Evolutionary conservation across 495 filamentous ascomycete genomes (phyloP), one percentile per base, ranked within the genome.

Genomic region (Aspergillus steynii): DNA sequence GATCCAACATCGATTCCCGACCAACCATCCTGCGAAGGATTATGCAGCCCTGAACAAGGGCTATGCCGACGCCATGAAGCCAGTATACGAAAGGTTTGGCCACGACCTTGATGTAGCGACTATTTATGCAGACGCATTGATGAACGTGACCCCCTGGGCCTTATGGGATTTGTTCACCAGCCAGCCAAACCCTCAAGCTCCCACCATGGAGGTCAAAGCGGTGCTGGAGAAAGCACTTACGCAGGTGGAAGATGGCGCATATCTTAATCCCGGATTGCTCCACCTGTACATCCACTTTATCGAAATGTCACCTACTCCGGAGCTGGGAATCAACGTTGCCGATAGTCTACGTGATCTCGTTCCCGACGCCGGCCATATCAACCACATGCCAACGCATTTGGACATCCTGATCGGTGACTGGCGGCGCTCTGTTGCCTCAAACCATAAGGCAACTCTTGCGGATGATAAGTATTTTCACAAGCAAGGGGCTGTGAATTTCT

Each of bases 281-380:
- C 87, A 90, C 62, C 71, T 85, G 1, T 89, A 89, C 62, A 89
- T 89, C 46, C 88, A 90, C 65, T 77, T 87, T 3, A 86, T 88
- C 71, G 87, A 90, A 65, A 89, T 89, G 86, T 89, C 86, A 0
- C 63, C 68, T 0, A 79, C 75, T 4, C 86, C 87, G 0, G 86
- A 88, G 57, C 53, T 67, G 0, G 86, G 82, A 0, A 66, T 88
- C 2, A 67, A 71, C 5, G 75, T 76, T 0, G 85, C 85, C 0
- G 83, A 88, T 61, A 71, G 76, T 29, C 77, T 90, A n/a, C 82
- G 86, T 4, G 76, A 76, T 10, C 77, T 89, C 0, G 76, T 86
- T 20, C 87, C 87, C 0, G 85, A 89, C 57, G 75, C 83, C 0
- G 87, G 86, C 1, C 87, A 90, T 62, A 69, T 87, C 37, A 77